A percentile compares a stretch with the other conserved stretches of the same genome.
Evolutionary conservation across 2,329 filamentous ascomycete genomes (phyloP).

Genomic region (Zalaria obscura): DNA sequence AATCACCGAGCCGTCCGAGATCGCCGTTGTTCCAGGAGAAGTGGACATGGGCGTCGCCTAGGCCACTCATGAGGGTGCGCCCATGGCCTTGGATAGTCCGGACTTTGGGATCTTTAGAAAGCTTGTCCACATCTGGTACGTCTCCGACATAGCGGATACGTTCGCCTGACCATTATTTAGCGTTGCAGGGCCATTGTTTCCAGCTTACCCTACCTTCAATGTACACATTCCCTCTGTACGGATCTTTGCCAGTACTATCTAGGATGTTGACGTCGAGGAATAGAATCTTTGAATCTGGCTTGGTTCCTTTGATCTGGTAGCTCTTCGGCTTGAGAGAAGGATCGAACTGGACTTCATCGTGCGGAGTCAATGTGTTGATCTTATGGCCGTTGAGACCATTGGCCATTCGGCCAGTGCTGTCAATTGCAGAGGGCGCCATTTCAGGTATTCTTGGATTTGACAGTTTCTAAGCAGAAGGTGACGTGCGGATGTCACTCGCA

Average conservation of each 20-base stretch:
- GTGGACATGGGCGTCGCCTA: constrained; percentile 36
- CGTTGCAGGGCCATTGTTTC: too few species aligned
- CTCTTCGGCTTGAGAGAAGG: constrained; percentile 17
- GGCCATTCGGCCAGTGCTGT: constrained; percentile 5
- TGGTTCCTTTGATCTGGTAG: constrained; percentile 22
- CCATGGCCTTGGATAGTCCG: constrained; percentile 25
- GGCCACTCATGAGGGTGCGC: constrained; percentile 34
- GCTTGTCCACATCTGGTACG: constrained; percentile 16
- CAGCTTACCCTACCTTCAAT: constrained; percentile 18
- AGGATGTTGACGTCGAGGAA: constrained; percentile 26
- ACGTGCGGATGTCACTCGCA: too few species aligned
- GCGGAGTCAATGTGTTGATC: neutral
- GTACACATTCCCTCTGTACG: constrained; percentile 25
- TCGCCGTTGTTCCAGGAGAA: constrained; percentile 34
- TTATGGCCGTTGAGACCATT: constrained; percentile 7
- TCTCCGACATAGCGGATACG: constrained; percentile 20
- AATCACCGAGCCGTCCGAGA: constrained; percentile 25
- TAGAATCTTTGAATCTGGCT: constrained; percentile 19
- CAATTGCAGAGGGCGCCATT: constrained; percentile 6
- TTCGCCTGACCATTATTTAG: constrained; percentile 12
- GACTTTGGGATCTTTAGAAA: constrained; percentile 18
- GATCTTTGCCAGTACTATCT: constrained; percentile 23
- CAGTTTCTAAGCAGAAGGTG: too few species aligned
- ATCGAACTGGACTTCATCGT: constrained; percentile 18
- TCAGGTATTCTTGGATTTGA: too few species aligned